Evolutionary conservation across 768 basidiomycete species (phyloP), one percentile per base, ranked within the genome.

Genomic region (Termitomyces sp.): DNA sequence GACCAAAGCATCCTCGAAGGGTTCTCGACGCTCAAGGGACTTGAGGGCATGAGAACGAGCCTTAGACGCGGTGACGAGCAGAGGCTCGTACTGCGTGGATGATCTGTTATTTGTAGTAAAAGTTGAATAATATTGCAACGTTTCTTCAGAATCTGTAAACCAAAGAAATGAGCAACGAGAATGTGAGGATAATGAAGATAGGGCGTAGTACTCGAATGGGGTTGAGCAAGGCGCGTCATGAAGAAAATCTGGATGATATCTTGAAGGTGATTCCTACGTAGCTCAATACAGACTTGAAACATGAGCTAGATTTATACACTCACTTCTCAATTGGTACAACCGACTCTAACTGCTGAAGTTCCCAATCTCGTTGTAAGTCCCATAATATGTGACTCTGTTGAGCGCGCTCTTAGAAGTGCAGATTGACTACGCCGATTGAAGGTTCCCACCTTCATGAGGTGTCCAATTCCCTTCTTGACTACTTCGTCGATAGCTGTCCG

Each of bases 81-180:
- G 72, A 0, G 76, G 65, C 67, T 96, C 94, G 68, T 98, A 98
- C 45, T 88, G 81, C n/a, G 80, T 73, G 0, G 86, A 76, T 15
- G 89, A 83, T 65, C 86, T 83, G 70, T 89, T 81, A 56, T 83
- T 81, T 0, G 93, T 92, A 16, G 93, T 92, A 74, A 98, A 97
- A 0, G 87, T 82, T 0, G 95, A 97, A 69, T 96, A 98, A 2
- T 83, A 78, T 65, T 92, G 87, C 57, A 87, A 87, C 0, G 94
- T 95, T 15, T 89, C 83, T 42, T 93, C 91, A 57, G 87, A 80
- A 59, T 84, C 93, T 95, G 58, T n/a, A 45, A n/a, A 46, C 37
- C 36, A 27, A 20, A 51, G 54, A n/a, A 63, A 36, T 31, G 22
- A 41, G 27, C n/a, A 24, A 27, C 34, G 30, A 24, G 31, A 24